These are phyloP conservation scores for Hyaloperonospora brassicae DNA, from an alignment of 352 stramenopile genomes.

Conservation along the genomic window DNA sequence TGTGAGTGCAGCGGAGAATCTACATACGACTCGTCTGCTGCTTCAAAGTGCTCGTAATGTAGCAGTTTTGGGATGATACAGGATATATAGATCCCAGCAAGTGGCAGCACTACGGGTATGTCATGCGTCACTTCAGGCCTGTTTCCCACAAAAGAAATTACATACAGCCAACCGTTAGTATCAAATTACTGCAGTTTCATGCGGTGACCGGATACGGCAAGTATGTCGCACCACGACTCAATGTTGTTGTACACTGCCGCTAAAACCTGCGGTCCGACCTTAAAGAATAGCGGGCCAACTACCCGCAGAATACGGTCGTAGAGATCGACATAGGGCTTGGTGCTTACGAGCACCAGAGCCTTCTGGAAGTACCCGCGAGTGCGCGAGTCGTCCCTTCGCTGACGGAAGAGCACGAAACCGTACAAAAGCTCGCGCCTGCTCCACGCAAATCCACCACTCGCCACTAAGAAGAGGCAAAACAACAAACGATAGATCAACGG, in stretches of 20 bases:
- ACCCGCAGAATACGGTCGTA: slow-evolving; percentile 67
- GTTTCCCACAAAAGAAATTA: not conserved
- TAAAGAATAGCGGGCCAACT: slow-evolving; percentile 73
- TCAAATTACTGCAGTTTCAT: not conserved
- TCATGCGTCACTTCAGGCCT: slow-evolving; percentile 52
- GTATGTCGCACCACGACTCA: slow-evolving; percentile 38
- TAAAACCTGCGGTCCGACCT: slow-evolving; percentile 56
- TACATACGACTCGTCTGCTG: slow-evolving; percentile 22
- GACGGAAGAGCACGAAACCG: slow-evolving; percentile 80
- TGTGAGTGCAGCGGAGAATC: slow-evolving; percentile 39
- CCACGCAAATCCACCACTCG: not conserved
- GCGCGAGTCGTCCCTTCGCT: slow-evolving; percentile 60
- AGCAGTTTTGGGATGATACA: slow-evolving; percentile 65
- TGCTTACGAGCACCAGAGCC: slow-evolving; percentile 68
- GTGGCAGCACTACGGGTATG: slow-evolving; percentile 41
- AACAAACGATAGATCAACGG: no score
- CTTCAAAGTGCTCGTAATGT: slow-evolving; percentile 42
- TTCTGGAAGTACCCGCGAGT: slow-evolving; percentile 81
- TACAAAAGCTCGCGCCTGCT: slow-evolving; percentile 46
- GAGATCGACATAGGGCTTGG: slow-evolving; percentile 65
- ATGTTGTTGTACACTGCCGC: slow-evolving; percentile 70
- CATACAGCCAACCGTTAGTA: not conserved
- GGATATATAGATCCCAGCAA: slow-evolving; percentile 69
- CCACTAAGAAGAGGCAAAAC: no score
- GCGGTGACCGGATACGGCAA: not conserved